Percentiles rank a stretch among this genome's conserved stretches.
Conservation (phyloP, 805 yeast genomes). For the Pichia occidentalis region DNA sequence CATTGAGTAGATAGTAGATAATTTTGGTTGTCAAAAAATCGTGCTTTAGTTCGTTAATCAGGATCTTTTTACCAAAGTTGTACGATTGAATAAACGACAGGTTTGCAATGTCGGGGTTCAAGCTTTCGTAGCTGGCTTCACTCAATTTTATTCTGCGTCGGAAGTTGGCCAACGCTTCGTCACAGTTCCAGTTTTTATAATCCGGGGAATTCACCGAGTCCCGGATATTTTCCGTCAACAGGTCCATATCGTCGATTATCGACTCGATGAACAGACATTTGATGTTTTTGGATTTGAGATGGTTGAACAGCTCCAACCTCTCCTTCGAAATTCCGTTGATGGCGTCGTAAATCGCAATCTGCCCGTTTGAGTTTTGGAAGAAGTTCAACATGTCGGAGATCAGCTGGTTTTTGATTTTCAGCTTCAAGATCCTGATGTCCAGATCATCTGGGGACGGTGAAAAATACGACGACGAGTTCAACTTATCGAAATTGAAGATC, state of each 20-base stretch:
- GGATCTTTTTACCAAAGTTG: slow-evolving; percentile 82
- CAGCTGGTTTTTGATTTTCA: slow-evolving; percentile 55
- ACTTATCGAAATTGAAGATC: slow-evolving; percentile 24
- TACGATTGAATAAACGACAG: slow-evolving; percentile 77
- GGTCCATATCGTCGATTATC: slow-evolving; percentile 61
- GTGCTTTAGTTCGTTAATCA: slow-evolving; percentile 71
- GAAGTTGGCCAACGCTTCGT: slow-evolving; percentile 72
- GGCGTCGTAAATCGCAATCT: slow-evolving; percentile 94
- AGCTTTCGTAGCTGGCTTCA: slow-evolving; percentile 64
- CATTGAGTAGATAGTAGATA: slow-evolving; percentile 86
- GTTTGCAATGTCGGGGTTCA: slow-evolving; percentile 41
- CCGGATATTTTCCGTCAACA: slow-evolving; percentile 68
- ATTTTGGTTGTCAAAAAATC: slow-evolving; percentile 90
- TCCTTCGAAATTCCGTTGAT: slow-evolving; percentile 74
- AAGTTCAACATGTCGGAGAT: slow-evolving; percentile 62
- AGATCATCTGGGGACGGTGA: slow-evolving; percentile 42
- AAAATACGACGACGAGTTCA: slow-evolving; percentile 65
- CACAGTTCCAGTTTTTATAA: slow-evolving; percentile 68
- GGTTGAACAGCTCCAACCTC: slow-evolving; percentile 50
- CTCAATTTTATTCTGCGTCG: slow-evolving; percentile 62
- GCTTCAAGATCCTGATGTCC: slow-evolving; percentile 48
- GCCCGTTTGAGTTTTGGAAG: slow-evolving; percentile 75
- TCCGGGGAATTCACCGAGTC: slow-evolving; percentile 88
- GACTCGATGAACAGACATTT: slow-evolving; percentile 87
- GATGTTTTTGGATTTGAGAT: slow-evolving; percentile 51